These are phyloP conservation scores for Chaetothyriales sp. DNA, from an alignment of 2,329 filamentous ascomycete species.

Conservation along the genomic window DNA sequence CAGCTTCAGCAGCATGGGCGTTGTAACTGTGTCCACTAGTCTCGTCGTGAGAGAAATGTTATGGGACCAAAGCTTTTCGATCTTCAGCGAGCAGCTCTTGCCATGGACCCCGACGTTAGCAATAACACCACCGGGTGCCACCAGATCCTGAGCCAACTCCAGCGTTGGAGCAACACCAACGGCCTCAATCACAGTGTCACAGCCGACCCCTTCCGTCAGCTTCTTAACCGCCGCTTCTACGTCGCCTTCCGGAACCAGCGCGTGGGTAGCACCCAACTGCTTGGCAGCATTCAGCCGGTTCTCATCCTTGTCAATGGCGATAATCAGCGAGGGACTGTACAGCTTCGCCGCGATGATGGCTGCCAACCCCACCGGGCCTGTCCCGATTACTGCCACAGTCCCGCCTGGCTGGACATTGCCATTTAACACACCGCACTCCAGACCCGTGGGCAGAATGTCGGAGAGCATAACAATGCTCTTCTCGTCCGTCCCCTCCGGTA, in stretches of 20 bases:
- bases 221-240: constrained; percentile 27
- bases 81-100: constrained; percentile 35
- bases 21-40: constrained; percentile 34
- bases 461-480: constrained; percentile 35
- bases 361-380: constrained; percentile 42
- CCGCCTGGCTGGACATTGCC: constrained; percentile 37
- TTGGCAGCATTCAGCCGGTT: constrained; percentile 34
- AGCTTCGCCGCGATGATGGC: constrained; percentile 40
- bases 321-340: constrained; percentile 37
- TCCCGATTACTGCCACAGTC: constrained; percentile 40
- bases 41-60: constrained; percentile 39
- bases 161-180: constrained; percentile 42
- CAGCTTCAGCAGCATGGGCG: constrained; percentile 36
- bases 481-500: constrained; percentile 31
- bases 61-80: constrained; percentile 40
- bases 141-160: constrained; percentile 37
- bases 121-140: constrained; percentile 39
- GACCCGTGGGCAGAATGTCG: constrained; percentile 42
- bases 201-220: constrained; percentile 37
- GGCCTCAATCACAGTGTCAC: constrained; percentile 43
- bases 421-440: constrained; percentile 40
- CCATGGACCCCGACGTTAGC: constrained; percentile 47
- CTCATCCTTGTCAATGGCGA: constrained; percentile 38
- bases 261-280: constrained; percentile 34
- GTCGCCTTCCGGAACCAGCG: constrained; percentile 25